A percentile compares a stretch with the other conserved stretches of the same genome.
These are phyloP conservation scores for Lycium barbarum DNA, from an alignment of 257 asterid species.

Conservation along the genomic window DNA sequence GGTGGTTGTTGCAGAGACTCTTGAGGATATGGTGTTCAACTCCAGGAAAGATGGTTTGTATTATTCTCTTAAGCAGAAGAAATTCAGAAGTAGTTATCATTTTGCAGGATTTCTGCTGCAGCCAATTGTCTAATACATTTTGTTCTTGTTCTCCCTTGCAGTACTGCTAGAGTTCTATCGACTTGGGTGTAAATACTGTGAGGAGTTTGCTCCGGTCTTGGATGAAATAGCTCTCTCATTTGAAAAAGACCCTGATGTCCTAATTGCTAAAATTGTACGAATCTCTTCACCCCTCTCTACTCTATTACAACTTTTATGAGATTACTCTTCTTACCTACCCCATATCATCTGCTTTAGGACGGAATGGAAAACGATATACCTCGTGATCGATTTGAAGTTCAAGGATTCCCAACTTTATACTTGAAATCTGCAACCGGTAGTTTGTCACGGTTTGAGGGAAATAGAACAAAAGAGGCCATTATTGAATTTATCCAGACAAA, in stretches of 20 bases:
- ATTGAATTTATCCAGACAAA: slow-evolving; percentile 61
- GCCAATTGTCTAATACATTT: neutral
- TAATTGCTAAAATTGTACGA: slow-evolving; percentile 75
- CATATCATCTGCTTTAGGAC: slow-evolving; percentile 46
- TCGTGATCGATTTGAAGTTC: slow-evolving; percentile 56
- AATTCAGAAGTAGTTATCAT: neutral
- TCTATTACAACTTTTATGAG: neutral
- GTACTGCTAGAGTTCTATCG: slow-evolving; percentile 81
- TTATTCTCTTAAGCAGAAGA: neutral
- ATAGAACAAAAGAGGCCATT: slow-evolving; percentile 72
- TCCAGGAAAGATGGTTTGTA: slow-evolving; percentile 78
- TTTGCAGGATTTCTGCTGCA: neutral
- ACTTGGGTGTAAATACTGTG: slow-evolving; percentile 91
- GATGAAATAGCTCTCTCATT: slow-evolving; percentile 82
- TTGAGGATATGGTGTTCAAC: slow-evolving; percentile 67
- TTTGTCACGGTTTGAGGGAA: slow-evolving; percentile 58
- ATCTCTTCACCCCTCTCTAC: neutral
- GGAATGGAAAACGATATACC: slow-evolving; percentile 82
- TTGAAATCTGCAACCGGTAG: slow-evolving; percentile 70
- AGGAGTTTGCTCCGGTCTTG: slow-evolving; percentile 78
- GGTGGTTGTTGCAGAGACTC: slow-evolving; percentile 73
- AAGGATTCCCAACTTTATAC: slow-evolving; percentile 81
- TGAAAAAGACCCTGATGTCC: slow-evolving; percentile 58
- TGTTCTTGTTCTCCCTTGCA: slow-evolving; percentile 34
- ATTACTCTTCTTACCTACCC: neutral